Conservation (phyloP, 2,329 filamentous ascomycete species). For the Aspergillus pseudoterreus region DNA sequence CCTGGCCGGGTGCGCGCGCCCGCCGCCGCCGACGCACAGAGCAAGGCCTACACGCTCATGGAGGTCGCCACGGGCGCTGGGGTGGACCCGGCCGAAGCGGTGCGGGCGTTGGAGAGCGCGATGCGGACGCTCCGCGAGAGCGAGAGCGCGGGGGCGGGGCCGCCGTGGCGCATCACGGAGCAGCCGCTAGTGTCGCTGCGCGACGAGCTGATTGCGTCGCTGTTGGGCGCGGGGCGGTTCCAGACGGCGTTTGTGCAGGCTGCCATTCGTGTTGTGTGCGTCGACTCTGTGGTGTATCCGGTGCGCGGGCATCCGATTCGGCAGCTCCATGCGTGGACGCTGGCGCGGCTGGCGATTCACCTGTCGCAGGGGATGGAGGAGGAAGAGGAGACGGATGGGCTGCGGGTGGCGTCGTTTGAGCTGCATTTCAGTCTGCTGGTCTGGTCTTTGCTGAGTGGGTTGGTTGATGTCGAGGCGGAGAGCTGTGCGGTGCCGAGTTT, state of each 20-base stretch:
- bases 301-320: slow-evolving; percentile 51
- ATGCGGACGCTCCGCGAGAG: slow-evolving; percentile 38
- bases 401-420: slow-evolving; percentile 19
- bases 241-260: slow-evolving; percentile 50
- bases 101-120: slow-evolving; percentile 34
- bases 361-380: slow-evolving; percentile 22
- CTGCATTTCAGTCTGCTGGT: slow-evolving; percentile 30
- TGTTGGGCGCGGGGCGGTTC: slow-evolving; percentile 43
- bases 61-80: slow-evolving; percentile 14
- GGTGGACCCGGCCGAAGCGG: slow-evolving; percentile 24
- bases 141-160: too few relatives aligned
- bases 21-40: slow-evolving; percentile 11
- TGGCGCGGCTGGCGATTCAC: slow-evolving; percentile 29
- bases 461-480: slow-evolving; percentile 21
- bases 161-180: slow-evolving; percentile 46
- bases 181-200: slow-evolving; percentile 56
- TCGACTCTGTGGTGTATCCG: slow-evolving; percentile 52
- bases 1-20: slow-evolving; percentile 12
- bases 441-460: slow-evolving; percentile 30
- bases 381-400: slow-evolving; percentile 5
- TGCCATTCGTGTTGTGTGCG: slow-evolving; percentile 48
- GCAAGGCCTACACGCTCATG: slow-evolving; percentile 23
- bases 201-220: slow-evolving; percentile 50
- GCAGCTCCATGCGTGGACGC: slow-evolving; percentile 43
- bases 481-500: slow-evolving; percentile 31